A percentile compares a stretch with the other conserved stretches of the same genome.
Evolutionary conservation across 495 filamentous ascomycete species (phyloP).

Genomic region (Neurospora sp.): DNA sequence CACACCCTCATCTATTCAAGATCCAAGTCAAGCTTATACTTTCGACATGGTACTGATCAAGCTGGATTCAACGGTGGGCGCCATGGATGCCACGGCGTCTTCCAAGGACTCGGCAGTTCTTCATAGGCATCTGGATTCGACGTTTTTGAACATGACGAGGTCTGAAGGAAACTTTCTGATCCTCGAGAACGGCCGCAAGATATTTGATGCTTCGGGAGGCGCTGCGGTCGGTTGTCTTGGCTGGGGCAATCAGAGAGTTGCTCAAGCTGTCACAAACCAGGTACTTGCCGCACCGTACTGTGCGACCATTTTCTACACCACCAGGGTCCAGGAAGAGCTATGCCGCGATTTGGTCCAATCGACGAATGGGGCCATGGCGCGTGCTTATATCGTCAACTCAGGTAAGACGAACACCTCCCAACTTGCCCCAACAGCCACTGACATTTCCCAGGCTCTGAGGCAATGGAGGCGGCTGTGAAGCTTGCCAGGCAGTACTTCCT

Average conservation of each 20-base stretch:
- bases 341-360: conserved; percentile 32
- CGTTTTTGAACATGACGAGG: conserved; percentile 15
- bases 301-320: conserved; percentile 34
- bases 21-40: not conserved
- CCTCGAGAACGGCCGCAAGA: conserved; percentile 49
- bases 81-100: not conserved
- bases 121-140: conserved; percentile 20
- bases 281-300: conserved; percentile 33
- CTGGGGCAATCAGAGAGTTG: conserved; percentile 35
- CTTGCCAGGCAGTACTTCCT: conserved; percentile 59
- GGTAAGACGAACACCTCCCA: conserved; percentile 39
- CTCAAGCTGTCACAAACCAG: conserved; percentile 33
- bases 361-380: conserved; percentile 35
- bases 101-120: conserved; percentile 23
- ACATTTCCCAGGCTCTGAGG: conserved; percentile 28
- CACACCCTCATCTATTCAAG: not conserved
- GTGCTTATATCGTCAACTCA: conserved; percentile 44
- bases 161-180: conserved; percentile 29
- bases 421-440: conserved; percentile 14
- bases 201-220: conserved; percentile 53
- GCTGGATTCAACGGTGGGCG: conserved; percentile 1
- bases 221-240: conserved; percentile 45
- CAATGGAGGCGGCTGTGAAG: conserved; percentile 43
- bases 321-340: conserved; percentile 28
- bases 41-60: conserved; percentile 16